Evolutionary conservation across 257 asterid genomes (phyloP).

Genomic region (Solanum medicagineum): DNA sequence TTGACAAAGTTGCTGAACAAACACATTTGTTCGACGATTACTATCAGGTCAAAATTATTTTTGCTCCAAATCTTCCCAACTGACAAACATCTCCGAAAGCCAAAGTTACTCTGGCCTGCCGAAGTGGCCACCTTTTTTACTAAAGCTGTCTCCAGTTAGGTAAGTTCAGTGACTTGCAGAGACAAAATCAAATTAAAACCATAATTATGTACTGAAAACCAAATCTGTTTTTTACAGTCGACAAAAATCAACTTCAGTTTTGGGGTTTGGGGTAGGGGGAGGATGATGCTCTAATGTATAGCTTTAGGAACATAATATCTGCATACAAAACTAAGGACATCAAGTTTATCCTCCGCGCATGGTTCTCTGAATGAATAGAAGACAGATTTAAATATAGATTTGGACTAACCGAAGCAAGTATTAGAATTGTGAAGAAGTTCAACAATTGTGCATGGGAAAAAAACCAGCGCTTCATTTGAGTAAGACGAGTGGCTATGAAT

Average conservation of each 20-base stretch:
- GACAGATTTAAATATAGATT: neutral
- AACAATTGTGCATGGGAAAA: slow-evolving; percentile 63
- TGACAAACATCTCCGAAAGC: neutral
- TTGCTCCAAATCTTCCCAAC: neutral
- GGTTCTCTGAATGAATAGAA: neutral
- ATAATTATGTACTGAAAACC: neutral
- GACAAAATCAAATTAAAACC: neutral
- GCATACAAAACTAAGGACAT: neutral
- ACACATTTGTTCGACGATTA: neutral
- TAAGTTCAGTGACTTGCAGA: neutral
- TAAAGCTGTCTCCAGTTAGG: neutral
- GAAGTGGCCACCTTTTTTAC: neutral
- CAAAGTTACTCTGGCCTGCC: neutral
- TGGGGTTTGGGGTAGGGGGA: neutral
- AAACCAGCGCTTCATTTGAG: slow-evolving; percentile 50
- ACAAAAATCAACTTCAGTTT: neutral
- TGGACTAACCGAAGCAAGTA: slow-evolving; percentile 74
- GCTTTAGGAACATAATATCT: neutral
- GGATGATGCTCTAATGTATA: neutral
- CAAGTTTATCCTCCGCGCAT: neutral
- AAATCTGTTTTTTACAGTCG: neutral
- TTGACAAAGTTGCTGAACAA: neutral
- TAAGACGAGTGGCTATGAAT: slow-evolving; percentile 24
- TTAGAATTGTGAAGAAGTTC: slow-evolving; percentile 57
- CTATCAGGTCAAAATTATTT: neutral